Evolutionary conservation across 1,139 yeast genomes (phyloP).

Genomic region (Protomyces arabidopsidicola): DNA sequence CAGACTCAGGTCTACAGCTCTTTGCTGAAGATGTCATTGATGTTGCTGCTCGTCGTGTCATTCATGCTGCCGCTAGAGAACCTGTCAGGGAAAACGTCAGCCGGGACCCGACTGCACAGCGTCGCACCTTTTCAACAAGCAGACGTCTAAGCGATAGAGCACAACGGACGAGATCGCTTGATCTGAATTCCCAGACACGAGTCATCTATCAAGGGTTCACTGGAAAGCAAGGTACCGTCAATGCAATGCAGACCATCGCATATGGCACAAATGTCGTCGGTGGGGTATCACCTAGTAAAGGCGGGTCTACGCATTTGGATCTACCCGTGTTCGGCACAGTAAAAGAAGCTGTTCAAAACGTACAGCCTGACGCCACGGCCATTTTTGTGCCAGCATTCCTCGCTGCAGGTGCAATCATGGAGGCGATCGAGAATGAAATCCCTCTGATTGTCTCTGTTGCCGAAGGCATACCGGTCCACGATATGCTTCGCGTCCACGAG

Average conservation of each 20-base stretch:
- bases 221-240: constrained; percentile 96
- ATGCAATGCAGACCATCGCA: constrained; percentile 78
- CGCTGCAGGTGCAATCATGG: constrained; percentile 25
- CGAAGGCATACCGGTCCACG: constrained; percentile 18
- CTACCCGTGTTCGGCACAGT: constrained; percentile 20
- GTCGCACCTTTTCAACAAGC: not conserved
- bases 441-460: constrained; percentile 21
- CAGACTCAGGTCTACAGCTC: constrained; percentile 4
- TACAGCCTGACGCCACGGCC: constrained; percentile 21
- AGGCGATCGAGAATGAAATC: constrained; percentile 14
- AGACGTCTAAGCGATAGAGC: not conserved
- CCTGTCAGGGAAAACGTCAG: not conserved
- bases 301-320: constrained; percentile 11
- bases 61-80: not conserved
- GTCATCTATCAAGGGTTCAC: constrained; percentile 55
- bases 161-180: not conserved
- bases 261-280: constrained; percentile 73
- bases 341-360: not conserved
- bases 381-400: constrained; percentile 22
- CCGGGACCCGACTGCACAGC: not conserved
- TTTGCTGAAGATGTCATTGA: constrained; percentile 8
- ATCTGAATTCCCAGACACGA: constrained; percentile 10
- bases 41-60: constrained; percentile 5
- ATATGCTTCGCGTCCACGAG: constrained; percentile 14
- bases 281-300: constrained; percentile 23